These are phyloP conservation scores for Fusarium sp. DNA, from an alignment of 2,329 filamentous ascomycete species.

Conservation along the genomic window DNA sequence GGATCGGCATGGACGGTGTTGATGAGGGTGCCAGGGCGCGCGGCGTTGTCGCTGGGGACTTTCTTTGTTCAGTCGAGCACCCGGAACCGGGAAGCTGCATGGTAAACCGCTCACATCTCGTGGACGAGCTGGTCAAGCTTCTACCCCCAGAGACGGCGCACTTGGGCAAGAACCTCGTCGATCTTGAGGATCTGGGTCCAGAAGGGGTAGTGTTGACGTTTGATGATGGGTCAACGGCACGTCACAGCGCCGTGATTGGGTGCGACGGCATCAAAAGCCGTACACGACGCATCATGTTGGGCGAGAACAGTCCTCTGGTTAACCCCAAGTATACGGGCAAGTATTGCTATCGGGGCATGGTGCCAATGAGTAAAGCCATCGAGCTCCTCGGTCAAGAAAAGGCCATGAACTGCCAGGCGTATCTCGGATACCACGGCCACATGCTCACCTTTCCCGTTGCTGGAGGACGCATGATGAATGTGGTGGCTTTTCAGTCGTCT, in stretches of 20 bases:
- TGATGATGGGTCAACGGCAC: slow-evolving; percentile 13
- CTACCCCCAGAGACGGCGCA: slow-evolving; percentile 7
- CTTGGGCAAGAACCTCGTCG: slow-evolving; percentile 19
- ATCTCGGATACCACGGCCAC: slow-evolving; percentile 22
- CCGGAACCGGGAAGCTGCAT: slow-evolving; percentile 21
- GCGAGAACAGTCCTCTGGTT: background rate
- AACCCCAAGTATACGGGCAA: slow-evolving; percentile 18
- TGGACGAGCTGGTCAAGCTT: slow-evolving; percentile 19
- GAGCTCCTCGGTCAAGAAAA: slow-evolving; percentile 22
- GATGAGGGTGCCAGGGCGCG: slow-evolving; percentile 4
- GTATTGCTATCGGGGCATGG: slow-evolving; percentile 21
- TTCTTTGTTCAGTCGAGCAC: slow-evolving; percentile 16
- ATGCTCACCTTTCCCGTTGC: slow-evolving; percentile 29
- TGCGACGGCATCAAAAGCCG: slow-evolving; percentile 27
- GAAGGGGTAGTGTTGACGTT: background rate
- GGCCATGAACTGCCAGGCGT: slow-evolving; percentile 20
- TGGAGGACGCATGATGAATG: slow-evolving; percentile 22
- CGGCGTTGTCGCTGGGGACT: slow-evolving; percentile 8
- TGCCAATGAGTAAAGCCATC: slow-evolving; percentile 27
- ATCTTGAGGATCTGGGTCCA: background rate
- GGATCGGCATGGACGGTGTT: slow-evolving; percentile 13
- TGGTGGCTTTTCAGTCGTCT: slow-evolving; percentile 21
- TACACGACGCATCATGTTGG: slow-evolving; percentile 8
- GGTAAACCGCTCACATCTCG: slow-evolving; percentile 19
- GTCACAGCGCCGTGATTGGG: slow-evolving; percentile 19